These are phyloP conservation scores for Dioscorea zingiberensis DNA, from an alignment of 106 monocot genomes.

Conservation along the genomic window DNA sequence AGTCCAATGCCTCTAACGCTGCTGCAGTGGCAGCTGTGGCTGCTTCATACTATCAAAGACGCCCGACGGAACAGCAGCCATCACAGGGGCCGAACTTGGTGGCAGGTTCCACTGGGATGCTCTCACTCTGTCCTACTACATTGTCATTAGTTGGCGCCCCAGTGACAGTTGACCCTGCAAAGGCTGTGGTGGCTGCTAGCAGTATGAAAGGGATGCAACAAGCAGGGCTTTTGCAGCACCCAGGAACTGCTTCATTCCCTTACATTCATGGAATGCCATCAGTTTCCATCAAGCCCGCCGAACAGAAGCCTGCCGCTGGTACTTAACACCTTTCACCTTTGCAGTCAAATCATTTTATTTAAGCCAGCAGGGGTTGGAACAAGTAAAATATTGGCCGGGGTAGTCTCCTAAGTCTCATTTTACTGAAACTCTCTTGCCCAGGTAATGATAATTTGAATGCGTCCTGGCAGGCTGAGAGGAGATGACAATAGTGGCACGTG, in stretches of 20 bases:
- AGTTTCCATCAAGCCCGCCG: conserved; percentile 37
- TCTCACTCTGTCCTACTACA: conserved; percentile 9
- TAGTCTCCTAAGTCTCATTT: conserved; percentile 1
- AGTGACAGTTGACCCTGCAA: conserved; percentile 13
- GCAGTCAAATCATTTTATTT: neutral
- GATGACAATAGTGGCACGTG: conserved; percentile 10
- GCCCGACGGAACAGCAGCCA: conserved; percentile 15
- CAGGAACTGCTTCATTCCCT: conserved; percentile 19
- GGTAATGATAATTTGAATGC: conserved; percentile 41
- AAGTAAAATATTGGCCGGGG: neutral
- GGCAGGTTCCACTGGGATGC: conserved; percentile 10
- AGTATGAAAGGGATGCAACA: conserved; percentile 14
- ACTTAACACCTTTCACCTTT: neutral
- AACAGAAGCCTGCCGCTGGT: conserved; percentile 53
- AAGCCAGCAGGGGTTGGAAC: neutral
- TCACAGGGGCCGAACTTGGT: conserved; percentile 16
- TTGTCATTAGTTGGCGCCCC: conserved; percentile 2
- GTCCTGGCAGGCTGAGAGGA: conserved; percentile 48
- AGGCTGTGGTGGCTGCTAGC: neutral
- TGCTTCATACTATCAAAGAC: conserved; percentile 15
- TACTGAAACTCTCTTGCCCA: conserved; percentile 10
- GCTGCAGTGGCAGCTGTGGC: conserved; percentile 1
- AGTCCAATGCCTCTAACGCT: neutral
- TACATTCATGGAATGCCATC: conserved; percentile 41
- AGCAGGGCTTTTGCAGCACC: conserved; percentile 15